Percentiles rank a stretch among this genome's conserved stretches.
Evolutionary conservation across 257 asterid species (phyloP).

Genomic region (Cinchona pubescens): DNA sequence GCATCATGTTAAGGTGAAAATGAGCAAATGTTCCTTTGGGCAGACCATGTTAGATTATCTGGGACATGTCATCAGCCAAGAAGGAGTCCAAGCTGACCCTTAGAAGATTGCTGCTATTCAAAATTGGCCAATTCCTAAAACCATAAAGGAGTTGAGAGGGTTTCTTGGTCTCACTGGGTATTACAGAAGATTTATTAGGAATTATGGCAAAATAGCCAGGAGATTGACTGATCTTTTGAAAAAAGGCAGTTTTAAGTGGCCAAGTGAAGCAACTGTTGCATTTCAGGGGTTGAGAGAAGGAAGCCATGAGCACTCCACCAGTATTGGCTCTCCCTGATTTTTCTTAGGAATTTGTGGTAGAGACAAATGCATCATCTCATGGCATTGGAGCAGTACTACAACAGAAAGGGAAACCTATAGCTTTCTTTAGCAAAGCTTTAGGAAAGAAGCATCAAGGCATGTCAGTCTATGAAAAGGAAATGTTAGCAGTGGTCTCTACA

Average conservation of each 20-base stretch:
- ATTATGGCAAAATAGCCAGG: background rate
- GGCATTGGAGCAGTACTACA: too few species aligned
- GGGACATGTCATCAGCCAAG: background rate
- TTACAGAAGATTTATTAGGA: background rate
- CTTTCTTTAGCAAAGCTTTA: too few species aligned
- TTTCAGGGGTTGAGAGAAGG: background rate
- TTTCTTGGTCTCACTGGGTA: background rate
- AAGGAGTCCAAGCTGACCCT: background rate
- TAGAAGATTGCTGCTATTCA: too few species aligned
- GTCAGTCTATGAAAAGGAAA: too few species aligned
- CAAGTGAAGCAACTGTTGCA: background rate
- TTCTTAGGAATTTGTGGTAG: background rate
- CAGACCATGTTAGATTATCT: background rate
- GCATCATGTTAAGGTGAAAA: too few species aligned
- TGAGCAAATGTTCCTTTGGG: background rate
- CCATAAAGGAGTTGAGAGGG: background rate
- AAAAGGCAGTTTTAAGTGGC: background rate
- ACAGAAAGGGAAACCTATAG: too few species aligned
- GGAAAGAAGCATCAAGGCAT: too few species aligned
- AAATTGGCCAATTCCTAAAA: background rate
- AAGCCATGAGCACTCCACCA: background rate
- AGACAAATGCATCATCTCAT: background rate
- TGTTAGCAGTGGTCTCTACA: too few species aligned
- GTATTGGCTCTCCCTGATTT: background rate
- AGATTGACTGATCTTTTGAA: background rate